A percentile compares a stretch with the other conserved stretches of the same genome.
phyloP scores from a whole-genome alignment of 306 rosid genomes.

The Vicia faba region DNA sequence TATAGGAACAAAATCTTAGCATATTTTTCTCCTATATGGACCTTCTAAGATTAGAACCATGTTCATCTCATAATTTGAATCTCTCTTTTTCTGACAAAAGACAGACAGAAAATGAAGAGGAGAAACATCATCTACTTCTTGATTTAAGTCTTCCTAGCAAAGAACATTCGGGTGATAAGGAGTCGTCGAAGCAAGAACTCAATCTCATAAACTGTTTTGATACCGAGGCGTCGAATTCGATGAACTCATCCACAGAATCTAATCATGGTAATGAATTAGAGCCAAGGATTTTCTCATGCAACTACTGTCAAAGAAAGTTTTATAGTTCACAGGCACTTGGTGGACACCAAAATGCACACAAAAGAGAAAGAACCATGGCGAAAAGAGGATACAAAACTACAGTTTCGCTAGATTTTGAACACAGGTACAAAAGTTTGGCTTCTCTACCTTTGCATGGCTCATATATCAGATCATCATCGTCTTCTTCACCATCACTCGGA shows the following conservation, averaged over 20 bases:
- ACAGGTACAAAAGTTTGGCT: constrained; percentile 67
- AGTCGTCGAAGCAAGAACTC: constrained; percentile 59
- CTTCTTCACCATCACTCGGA: constrained; percentile 52
- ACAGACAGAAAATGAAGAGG: constrained; percentile 27
- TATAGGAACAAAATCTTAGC: constrained; percentile 31
- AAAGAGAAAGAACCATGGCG: constrained; percentile 78
- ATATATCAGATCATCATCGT: constrained; percentile 42
- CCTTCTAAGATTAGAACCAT: constrained; percentile 41
- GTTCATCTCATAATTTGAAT: constrained; percentile 53
- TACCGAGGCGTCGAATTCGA: constrained; percentile 41
- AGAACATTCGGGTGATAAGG: constrained; percentile 14
- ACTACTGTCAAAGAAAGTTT: constrained; percentile 88
- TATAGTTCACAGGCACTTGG: constrained; percentile 97
- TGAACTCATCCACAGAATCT: constrained; percentile 41
- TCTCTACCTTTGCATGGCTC: constrained; percentile 92
- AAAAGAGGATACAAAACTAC: constrained; percentile 59
- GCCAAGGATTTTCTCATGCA: constrained; percentile 82
- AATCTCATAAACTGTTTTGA: constrained; percentile 71
- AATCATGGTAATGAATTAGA: constrained; percentile 47
- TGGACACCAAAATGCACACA: constrained; percentile 96
- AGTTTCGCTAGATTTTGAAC: constrained; percentile 45
- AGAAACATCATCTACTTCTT: constrained; percentile 41
- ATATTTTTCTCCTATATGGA: constrained; percentile 40
- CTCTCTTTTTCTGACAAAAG: constrained; percentile 39
- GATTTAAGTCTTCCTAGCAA: constrained; percentile 64